phyloP scores from a whole-genome alignment of 139 green algal genomes.

The Chlamydomonas sphaeroides region DNA sequence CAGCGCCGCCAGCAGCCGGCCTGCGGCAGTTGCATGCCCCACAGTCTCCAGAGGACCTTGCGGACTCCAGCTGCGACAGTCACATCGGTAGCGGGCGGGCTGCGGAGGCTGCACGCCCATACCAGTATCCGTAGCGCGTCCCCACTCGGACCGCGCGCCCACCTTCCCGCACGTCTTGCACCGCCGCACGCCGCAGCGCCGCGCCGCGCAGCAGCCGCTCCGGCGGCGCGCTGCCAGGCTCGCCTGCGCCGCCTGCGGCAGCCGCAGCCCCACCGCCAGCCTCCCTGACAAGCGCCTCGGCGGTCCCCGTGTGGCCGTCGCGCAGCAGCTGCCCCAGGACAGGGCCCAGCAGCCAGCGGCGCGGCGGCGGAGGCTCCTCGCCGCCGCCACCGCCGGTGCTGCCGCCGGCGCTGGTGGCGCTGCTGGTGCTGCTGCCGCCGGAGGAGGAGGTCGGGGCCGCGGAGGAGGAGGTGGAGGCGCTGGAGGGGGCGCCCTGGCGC shows the following conservation, averaged over 20 bases:
- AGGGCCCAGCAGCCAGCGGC: background rate
- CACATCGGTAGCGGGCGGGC: too few species aligned
- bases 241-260: background rate
- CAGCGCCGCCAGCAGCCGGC: background rate
- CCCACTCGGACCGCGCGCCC: too few species aligned
- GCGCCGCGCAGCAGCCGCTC: too few species aligned
- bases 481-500: background rate
- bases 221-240: background rate
- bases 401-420: too few species aligned
- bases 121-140: too few species aligned
- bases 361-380: too few species aligned
- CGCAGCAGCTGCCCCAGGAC: conserved; percentile 13
- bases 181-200: too few species aligned
- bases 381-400: too few species aligned
- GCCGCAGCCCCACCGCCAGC: background rate
- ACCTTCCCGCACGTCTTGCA: too few species aligned
- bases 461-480: background rate
- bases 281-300: conserved; percentile 1
- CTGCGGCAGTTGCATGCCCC: background rate
- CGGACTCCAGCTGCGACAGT: too few species aligned
- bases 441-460: background rate
- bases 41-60: background rate
- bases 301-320: background rate
- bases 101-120: too few species aligned
- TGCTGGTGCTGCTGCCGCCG: too few species aligned